Base-by-base conservation (phyloP, 345 rosid genomes). In the Murraya paniculata region DNA sequence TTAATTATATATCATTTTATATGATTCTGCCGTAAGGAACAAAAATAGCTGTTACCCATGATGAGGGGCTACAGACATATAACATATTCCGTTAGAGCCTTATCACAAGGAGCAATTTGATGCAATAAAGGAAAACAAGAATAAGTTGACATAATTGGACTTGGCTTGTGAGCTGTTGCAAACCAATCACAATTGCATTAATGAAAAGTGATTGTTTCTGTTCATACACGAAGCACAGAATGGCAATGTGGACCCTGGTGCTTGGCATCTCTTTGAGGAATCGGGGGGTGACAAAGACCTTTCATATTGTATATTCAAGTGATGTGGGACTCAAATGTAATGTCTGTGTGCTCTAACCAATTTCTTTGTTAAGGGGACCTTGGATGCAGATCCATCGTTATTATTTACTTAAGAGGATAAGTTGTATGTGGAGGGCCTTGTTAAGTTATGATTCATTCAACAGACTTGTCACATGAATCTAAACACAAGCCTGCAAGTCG, bases 241-340 rank as follows among this genome's bases (percentile, higher is more conserved):
- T 11, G 53, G 66, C 71, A 16, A 1, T 24, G 72, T 64, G 73
- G 79, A 78, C 79, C 79, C 56, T 45, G 50, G 27, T 62, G 68
- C 28, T 45, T 24, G 73, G 45, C 59, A 70, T 73, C 55, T 41
- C 55, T 68, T 59, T 35, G 65, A 24, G 66, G 13, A 76, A 24
- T 24, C 66, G 28, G 33, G 30, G 30, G 36, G 33, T 64, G 81
- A 80, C 18, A 74, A 10, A 33, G 83, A 77, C 74, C 50, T 25
- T 13, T 73, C 79, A 31, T 69, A 18, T 62, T 69, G 50, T 50
- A 58, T 25, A 64, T 80, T 76, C 1, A 39, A 60, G 31, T 60
- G 64, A 60, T 11, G 9, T 25, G 25, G 33, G 64, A 60, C 64
- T 60, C 31, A 11, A 11, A 2, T 9, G 18, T 25, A 53, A 53